Base-by-base conservation (phyloP, 1,284 basidiomycete species). In the Ustilago xerochloae region DNA sequence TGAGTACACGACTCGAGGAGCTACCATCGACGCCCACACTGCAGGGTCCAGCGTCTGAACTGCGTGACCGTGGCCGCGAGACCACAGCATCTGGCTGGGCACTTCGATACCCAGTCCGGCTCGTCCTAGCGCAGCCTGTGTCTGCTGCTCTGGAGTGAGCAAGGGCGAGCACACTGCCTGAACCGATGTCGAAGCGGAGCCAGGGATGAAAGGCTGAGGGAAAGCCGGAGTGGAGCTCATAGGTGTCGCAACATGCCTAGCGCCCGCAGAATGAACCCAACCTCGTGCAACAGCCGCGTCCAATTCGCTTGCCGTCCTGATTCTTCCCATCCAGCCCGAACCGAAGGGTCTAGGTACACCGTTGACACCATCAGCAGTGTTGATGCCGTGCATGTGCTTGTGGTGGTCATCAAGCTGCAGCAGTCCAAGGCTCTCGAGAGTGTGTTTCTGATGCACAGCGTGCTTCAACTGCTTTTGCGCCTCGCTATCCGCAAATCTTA, bases 401-500 rank as follows among this genome's bases (percentile, higher is more conserved):
- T n/a, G n/a, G 12, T 12, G 22, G 20, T 43, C 41, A 3, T 20
- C 22, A 1, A 43, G 22, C 13, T 24, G 22, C 7, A 63, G 28
- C 24, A 70, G 22, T 3, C 62, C 67, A 15, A 75, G 63, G 29
- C 60, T 56, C 22, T 75, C 68, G 36, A 71, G 59, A 29, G 75
- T 73, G 5, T 73, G 63, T 57, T 73, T 68, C 56, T 65, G 65
- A 54, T 46, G 45, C 1, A 63, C 66, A n/a, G 56, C 58, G n/a
- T 71, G 58, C 45, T 78, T 78, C 56, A 79, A 67, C 8, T 65
- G 63, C 51, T 77, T 80, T 54, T 81, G 80, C 24, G 65, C 77
- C 36, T 81, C 80, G 57, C 77, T 79, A 46, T 81, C 80, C 15
- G 80, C 80, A 39, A 81, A 81, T 16, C 80, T 51, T 13, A 74